These are phyloP conservation scores for Austroboletus novae-zelandiae DNA, from an alignment of 1,284 basidiomycete genomes.

Conservation along the genomic window DNA sequence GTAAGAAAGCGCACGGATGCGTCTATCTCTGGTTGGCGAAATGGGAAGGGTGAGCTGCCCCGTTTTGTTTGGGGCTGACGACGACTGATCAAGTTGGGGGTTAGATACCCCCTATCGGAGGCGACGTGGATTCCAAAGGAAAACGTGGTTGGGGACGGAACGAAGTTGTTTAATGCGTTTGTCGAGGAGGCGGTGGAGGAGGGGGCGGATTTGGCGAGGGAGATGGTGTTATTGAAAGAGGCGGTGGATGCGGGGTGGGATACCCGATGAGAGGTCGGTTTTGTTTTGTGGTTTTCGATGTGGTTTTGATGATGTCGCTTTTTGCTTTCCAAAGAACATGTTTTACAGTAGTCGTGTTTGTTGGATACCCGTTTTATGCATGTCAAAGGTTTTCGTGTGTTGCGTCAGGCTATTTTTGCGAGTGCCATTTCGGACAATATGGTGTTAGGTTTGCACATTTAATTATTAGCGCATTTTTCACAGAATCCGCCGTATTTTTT, in stretches of 20 bases:
- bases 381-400: no score
- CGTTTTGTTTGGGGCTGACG: neutral
- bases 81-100: neutral
- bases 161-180: constrained; percentile 16
- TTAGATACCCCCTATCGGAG: constrained; percentile 28
- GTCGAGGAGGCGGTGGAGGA: constrained; percentile 15
- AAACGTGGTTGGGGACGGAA: constrained; percentile 20
- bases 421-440: no score
- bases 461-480: no score
- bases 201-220: constrained; percentile 13
- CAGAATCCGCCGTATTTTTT: no score
- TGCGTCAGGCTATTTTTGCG: no score
- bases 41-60: constrained; percentile 35
- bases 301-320: no score
- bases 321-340: no score
- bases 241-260: constrained; percentile 18
- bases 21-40: constrained; percentile 34
- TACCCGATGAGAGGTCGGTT: no score
- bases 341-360: no score
- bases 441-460: no score
- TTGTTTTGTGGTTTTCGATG: no score
- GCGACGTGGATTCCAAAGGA: constrained; percentile 32
- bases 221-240: constrained; percentile 18
- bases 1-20: constrained; percentile 16
- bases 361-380: no score